Percentiles rank a stretch among this genome's conserved stretches.
Evolutionary conservation across 306 rosid genomes (phyloP).

Genomic region (Sicyos baderoa): DNA sequence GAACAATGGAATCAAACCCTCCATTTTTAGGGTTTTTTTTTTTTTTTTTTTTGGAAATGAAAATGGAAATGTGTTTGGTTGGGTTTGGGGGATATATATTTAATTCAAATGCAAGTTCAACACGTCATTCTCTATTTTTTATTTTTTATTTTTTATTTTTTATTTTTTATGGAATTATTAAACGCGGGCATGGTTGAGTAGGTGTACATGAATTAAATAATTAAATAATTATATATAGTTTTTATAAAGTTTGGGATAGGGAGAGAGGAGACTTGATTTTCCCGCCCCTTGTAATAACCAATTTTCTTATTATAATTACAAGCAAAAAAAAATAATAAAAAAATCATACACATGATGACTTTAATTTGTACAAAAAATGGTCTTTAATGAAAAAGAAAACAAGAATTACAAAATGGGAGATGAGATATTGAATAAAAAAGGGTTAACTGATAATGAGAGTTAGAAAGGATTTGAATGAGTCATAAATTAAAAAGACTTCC

Average conservation of each 20-base stretch:
- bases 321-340: too few relatives aligned
- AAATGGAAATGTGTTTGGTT: not conserved
- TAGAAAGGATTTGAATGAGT: too few relatives aligned
- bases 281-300: not conserved
- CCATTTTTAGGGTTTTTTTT: slow-evolving; percentile 12
- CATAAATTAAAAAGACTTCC: too few relatives aligned
- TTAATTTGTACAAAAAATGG: too few relatives aligned
- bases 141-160: not conserved
- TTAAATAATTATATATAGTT: too few relatives aligned
- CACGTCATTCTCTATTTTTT: slow-evolving; percentile 1
- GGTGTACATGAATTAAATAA: not conserved
- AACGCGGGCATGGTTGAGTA: not conserved
- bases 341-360: too few relatives aligned
- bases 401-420: too few relatives aligned
- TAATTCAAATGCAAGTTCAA: not conserved
- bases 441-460: too few relatives aligned
- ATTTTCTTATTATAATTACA: too few relatives aligned
- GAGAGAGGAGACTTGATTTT: not conserved
- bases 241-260: not conserved
- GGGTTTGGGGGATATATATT: not conserved
- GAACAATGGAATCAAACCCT: slow-evolving; percentile 35
- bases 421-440: too few relatives aligned
- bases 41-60: not conserved
- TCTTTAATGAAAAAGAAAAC: too few relatives aligned
- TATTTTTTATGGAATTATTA: not conserved